Evolutionary conservation across 805 yeast genomes (phyloP).

Genomic region (Myxozyma neglecta): DNA sequence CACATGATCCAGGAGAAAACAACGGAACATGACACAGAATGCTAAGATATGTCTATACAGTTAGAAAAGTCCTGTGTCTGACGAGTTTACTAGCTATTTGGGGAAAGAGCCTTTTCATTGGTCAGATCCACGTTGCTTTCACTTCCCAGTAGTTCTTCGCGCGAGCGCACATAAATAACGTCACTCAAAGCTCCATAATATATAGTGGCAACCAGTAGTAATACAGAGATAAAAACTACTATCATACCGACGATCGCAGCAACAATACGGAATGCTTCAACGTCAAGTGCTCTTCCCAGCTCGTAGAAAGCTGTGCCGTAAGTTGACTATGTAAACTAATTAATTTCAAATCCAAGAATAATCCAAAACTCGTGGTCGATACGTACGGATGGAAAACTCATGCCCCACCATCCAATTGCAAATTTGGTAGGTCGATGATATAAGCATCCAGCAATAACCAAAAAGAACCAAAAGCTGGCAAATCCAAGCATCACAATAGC

Average conservation of each 20-base stretch:
- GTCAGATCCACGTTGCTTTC: no score
- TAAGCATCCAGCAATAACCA: conserved; percentile 1
- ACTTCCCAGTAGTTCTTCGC: not conserved
- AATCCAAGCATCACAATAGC: conserved; percentile 6
- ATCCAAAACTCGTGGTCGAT: not conserved
- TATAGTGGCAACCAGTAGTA: not conserved
- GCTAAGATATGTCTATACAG: no score
- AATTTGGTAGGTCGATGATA: conserved; percentile 1
- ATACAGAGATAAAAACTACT: not conserved
- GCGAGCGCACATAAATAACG: not conserved
- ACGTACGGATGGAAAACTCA: conserved; percentile 10
- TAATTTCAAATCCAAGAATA: not conserved
- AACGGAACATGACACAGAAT: no score
- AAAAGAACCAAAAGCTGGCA: conserved; percentile 5
- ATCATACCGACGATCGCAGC: not conserved
- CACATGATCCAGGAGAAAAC: no score
- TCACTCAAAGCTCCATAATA: not conserved
- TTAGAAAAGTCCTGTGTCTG: no score
- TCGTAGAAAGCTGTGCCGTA: not conserved
- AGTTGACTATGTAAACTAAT: not conserved
- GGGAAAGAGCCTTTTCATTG: no score
- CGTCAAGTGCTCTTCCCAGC: not conserved
- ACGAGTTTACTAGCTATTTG: no score
- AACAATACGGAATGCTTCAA: conserved; percentile 1
- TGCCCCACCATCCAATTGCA: conserved; percentile 12